phyloP scores from a whole-genome alignment of 768 basidiomycete genomes.

The Tylopilus intermedius region DNA sequence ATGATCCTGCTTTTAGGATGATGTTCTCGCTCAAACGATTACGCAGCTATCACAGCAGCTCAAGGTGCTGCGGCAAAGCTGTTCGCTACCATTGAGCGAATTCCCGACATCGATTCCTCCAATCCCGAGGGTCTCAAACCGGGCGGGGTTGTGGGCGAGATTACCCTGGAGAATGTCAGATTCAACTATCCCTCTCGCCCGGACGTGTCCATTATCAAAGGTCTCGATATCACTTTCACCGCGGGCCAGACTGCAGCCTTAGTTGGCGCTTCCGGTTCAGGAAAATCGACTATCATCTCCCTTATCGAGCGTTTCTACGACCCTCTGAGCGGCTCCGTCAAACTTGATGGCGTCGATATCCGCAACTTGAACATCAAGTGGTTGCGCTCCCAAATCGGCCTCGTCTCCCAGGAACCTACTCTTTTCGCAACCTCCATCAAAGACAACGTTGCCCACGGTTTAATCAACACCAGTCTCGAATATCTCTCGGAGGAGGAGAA shows the following conservation, averaged over 20 bases:
- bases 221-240: conserved; percentile 58
- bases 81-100: conserved; percentile 80
- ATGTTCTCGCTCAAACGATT: not conserved
- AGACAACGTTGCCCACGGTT: conserved; percentile 79
- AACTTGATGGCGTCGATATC: conserved; percentile 65
- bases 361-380: conserved; percentile 77
- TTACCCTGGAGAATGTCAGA: conserved; percentile 65
- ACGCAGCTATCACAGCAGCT: conserved; percentile 65
- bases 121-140: conserved; percentile 63
- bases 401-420: conserved; percentile 85
- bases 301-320: conserved; percentile 90
- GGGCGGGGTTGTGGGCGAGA: conserved; percentile 61
- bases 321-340: conserved; percentile 60
- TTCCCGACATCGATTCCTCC: conserved; percentile 82
- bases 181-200: conserved; percentile 89
- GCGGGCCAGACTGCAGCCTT: conserved; percentile 76
- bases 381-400: conserved; percentile 81
- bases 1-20: not conserved
- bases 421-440: conserved; percentile 82
- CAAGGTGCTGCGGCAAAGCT: conserved; percentile 85
- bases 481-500: conserved; percentile 68
- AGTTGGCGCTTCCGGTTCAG: conserved; percentile 76
- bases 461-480: conserved; percentile 70
- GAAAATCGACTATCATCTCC: conserved; percentile 72
- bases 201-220: conserved; percentile 73